Base-by-base conservation (phyloP, 2,329 filamentous ascomycete species). In the Aspergillus piperis region DNA sequence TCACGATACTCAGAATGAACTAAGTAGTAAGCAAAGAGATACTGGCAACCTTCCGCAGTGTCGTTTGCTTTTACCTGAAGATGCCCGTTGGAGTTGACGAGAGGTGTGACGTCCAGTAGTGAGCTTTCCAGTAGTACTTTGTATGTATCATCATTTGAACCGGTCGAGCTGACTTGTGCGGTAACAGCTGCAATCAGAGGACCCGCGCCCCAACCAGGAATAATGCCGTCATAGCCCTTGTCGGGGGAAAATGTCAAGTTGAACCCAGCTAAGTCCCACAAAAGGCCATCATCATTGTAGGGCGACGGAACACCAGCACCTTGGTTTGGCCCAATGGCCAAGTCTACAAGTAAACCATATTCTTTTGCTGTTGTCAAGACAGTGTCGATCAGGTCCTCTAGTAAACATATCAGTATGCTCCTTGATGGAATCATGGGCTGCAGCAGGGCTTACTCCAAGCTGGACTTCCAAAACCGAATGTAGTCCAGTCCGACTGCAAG, bases 251-350 rank as follows among this genome's bases (percentile, higher is more conserved):
- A 25, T 5, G 13, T 42, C 7, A 15, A 8, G 1, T 39, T 52
- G 8, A 21, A 48, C 13, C 48, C 13, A 13, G 56, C 32, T 17
- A 61, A 23, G 27, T 61, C 59, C 59, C 59, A 61, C 2, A 60
- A 21, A 8, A 75, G 61, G 0, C 75, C 77, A 2, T 72, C 69
- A 49, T 73, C 68, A 21, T 71, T 64, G 1, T 62, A 57, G 1
- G 67, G 63, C 0, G 77, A 73, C 1, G 81, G 81, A 3, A 82
- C 78, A 13, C 82, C 82, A 49, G 77, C 73, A 3, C 81, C 82
- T 64, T 81, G 78, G 60, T 81, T 81, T 0, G 81, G 77, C 0
- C 81, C 81, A 1, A 83, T 51, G 0, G 77, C 70, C 64, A 81
- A 80, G 62, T 84, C 81, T 65, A 84, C 74, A 4, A 77, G 57